These are phyloP conservation scores for Blastobotrys elegans DNA, from an alignment of 1,139 yeast genomes.

Conservation along the genomic window DNA sequence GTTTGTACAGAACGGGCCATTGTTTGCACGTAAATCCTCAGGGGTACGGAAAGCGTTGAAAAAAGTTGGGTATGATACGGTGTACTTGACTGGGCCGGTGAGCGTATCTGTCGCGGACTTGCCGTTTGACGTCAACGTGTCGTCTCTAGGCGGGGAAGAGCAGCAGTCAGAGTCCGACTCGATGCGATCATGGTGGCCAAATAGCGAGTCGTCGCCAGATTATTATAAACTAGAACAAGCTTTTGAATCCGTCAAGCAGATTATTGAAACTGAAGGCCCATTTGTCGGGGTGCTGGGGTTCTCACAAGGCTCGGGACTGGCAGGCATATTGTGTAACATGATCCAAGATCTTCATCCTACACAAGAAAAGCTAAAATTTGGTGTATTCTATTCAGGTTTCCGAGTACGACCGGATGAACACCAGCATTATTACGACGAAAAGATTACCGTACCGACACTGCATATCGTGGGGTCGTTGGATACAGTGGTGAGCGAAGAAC, in stretches of 20 bases:
- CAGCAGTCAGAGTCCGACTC: conserved; percentile 36
- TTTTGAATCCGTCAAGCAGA: conserved; percentile 46
- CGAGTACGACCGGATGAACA: conserved; percentile 51
- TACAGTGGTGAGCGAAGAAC: conserved; percentile 76
- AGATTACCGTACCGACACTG: conserved; percentile 52
- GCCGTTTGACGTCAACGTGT: conserved; percentile 47
- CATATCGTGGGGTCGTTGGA: conserved; percentile 87
- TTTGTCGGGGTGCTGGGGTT: conserved; percentile 86
- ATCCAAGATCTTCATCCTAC: conserved; percentile 27
- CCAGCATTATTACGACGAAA: conserved; percentile 43
- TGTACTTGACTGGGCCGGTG: conserved; percentile 75
- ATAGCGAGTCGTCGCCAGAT: conserved; percentile 38
- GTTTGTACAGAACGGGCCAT: conserved; percentile 58
- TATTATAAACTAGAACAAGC: conserved; percentile 42
- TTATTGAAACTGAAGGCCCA: conserved; percentile 71
- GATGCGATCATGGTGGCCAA: conserved; percentile 43
- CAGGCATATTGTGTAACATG: conserved; percentile 38
- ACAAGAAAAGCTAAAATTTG: conserved; percentile 58
- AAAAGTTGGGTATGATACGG: conserved; percentile 62
- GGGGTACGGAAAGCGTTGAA: conserved; percentile 69
- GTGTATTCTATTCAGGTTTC: conserved; percentile 74
- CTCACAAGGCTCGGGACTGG: conserved; percentile 89
- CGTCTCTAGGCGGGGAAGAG: conserved; percentile 21
- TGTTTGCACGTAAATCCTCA: conserved; percentile 73
- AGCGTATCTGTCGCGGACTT: conserved; percentile 60